phyloP scores from a whole-genome alignment of 495 filamentous ascomycete species.

The Podospora didyma region DNA sequence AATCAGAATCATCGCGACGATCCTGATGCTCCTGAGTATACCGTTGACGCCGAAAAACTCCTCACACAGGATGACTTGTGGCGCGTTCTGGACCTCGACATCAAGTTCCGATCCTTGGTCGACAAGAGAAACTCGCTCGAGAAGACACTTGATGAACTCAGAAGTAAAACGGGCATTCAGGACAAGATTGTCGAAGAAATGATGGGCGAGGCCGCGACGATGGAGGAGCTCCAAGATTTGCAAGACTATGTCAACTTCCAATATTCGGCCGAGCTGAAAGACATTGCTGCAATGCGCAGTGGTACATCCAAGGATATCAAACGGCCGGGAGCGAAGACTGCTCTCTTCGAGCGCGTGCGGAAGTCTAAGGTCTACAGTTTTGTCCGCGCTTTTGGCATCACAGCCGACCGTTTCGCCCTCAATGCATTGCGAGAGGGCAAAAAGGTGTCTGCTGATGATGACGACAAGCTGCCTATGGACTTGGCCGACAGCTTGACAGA shows the following conservation, averaged over 20 bases:
- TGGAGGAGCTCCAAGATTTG: slow-evolving; percentile 93
- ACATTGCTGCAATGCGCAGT: slow-evolving; percentile 60
- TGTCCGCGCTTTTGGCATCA: slow-evolving; percentile 86
- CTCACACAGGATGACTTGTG: slow-evolving; percentile 90
- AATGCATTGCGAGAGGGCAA: slow-evolving; percentile 75
- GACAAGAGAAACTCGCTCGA: slow-evolving; percentile 85
- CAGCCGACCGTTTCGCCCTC: slow-evolving; percentile 78
- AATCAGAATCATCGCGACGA: slow-evolving; percentile 50
- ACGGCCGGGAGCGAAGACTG: slow-evolving; percentile 71
- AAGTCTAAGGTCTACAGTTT: slow-evolving; percentile 73
- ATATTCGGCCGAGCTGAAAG: slow-evolving; percentile 77
- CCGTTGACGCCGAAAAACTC: slow-evolving; percentile 77
- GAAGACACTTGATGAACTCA: slow-evolving; percentile 69
- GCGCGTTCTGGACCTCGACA: slow-evolving; percentile 88
- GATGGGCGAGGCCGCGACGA: slow-evolving; percentile 66
- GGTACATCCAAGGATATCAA: slow-evolving; percentile 45
- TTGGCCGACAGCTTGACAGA: slow-evolving; percentile 73
- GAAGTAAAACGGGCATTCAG: slow-evolving; percentile 45
- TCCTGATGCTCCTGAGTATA: slow-evolving; percentile 65
- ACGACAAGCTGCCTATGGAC: slow-evolving; percentile 68
- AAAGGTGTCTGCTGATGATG: slow-evolving; percentile 80
- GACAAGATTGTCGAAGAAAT: slow-evolving; percentile 75
- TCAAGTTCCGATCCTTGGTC: slow-evolving; percentile 85
- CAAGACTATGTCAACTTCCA: slow-evolving; percentile 97
- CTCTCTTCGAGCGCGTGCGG: slow-evolving; percentile 78